Evolutionary conservation across 2,329 filamentous ascomycete genomes (phyloP), one percentile per base, ranked within the genome.

Genomic region (Acarospora socialis): DNA sequence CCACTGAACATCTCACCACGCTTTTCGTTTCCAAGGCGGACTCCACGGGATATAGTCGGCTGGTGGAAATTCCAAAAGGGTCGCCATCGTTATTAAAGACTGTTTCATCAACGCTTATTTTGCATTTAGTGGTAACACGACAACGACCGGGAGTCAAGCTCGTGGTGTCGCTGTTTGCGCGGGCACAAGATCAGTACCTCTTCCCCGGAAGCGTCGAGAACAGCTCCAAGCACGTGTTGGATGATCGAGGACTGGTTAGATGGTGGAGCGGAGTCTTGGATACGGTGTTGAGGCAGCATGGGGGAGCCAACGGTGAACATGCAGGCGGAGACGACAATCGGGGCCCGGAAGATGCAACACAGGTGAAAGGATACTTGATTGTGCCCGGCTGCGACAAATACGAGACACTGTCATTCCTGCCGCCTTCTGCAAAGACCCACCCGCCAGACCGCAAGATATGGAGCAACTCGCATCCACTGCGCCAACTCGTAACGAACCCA

Each of bases 1-100:
- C 75, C 0, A 93, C 86, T 0, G 69, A 71, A 27, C 69, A 71
- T 45, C 70, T 83, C 15, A 92, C 80, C 2, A 94, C 81, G 3
- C 68, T 95, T 33, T 98, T 98, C 52, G 78, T 98, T 15, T 87
- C 86, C 41, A 98, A 98, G 56, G 90, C 90, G 29, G 90, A 98
- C 58, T 94, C 90, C 7, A 94, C 87, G 0, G 90, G 92, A 15
- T 92, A 83, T 50, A 60, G 94, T 7, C 64, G 75, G 43, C 63
- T 78, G 2, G 60, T 86, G 21, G 59, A 69, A 12, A 60, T 81
- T 0, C 69, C 75, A 10, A 68, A 61, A 43, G 65, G 69, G n/a
- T 62, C 66, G 0, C 63, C 70, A 0, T 90, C 81, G 3, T 83
- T 83, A 0, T 68, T 93, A 30, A 73, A 80, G 40, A 65, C 73